Base-by-base conservation (phyloP, 805 yeast species). In the Saccharomycopsis guyanensis region DNA sequence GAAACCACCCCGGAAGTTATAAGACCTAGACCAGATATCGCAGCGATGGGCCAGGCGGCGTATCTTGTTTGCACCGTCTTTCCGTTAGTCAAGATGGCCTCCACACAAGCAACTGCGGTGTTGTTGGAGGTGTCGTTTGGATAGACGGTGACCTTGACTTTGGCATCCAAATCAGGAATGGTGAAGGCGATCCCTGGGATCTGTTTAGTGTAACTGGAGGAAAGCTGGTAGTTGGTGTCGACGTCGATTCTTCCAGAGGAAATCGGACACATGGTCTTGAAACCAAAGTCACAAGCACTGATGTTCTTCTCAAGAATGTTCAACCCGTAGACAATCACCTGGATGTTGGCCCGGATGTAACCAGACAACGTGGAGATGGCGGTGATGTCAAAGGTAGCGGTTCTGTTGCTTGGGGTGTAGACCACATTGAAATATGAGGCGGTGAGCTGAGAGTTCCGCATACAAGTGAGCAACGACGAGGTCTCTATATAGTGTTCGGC, bases 41-140 rank as follows among this genome's bases (percentile, higher is more conserved):
- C 89, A 3, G 96, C 97, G 55, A 93, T 83, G 7, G 95, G 95
- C 98, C 98, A 91, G 3, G 94, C 76, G 2, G 93, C 96, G 55
- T 82, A 88, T 56, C 78, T 79, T 22, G 96, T 86, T 64, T 88
- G 94, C 23, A 93, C 98, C 1, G 97, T 89, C 59, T 85, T 88
- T 48, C 93, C 96, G 64, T 93, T 93, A 19, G 84, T 66, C 46
- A 93, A 70, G 12, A 77, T 70, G 0, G 97, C 97, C 60, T 84
- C 86, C 12, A 93, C 95, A 73, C 99, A 93, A 2, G 97, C 98
- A 49, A 89, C 68, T 3, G 81, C 73, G 5, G 65, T 62, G 19
- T 56, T 42, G 3, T 57, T 65, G 12, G 61, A 53, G 4, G 73
- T 67, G 57, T 75, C 78, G 40, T 66, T 65, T 13, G 65, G 58